Evolutionary conservation across 148 eudicot species (phyloP).

Genomic region (Pouteria glomerata): DNA sequence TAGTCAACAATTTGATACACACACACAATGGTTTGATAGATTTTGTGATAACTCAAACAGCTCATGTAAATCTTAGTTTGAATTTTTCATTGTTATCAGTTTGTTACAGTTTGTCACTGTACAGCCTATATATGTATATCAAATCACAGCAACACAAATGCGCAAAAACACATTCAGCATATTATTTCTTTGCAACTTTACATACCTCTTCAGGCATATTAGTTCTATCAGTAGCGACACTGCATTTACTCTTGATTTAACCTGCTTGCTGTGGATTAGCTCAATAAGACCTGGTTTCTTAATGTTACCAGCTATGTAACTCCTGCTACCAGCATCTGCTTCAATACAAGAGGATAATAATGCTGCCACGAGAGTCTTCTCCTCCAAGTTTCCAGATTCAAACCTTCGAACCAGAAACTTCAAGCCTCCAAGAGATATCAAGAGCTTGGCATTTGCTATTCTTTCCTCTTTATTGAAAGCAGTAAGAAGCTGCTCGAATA

Average conservation of each 20-base stretch:
- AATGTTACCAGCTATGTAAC: conserved; percentile 32
- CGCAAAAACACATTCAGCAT: too few relatives aligned
- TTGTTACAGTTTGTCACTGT: too few relatives aligned
- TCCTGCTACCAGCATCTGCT: conserved; percentile 35
- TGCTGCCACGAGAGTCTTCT: conserved; percentile 27
- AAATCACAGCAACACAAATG: too few relatives aligned
- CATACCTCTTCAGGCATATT: conserved; percentile 47
- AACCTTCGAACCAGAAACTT: conserved; percentile 37
- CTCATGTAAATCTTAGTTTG: too few relatives aligned
- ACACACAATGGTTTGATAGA: too few relatives aligned
- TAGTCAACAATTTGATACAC: too few relatives aligned
- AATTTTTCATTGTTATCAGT: too few relatives aligned
- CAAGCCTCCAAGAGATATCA: conserved; percentile 43
- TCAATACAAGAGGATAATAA: conserved; percentile 33
- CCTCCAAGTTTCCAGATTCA: conserved; percentile 30
- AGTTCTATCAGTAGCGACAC: conserved; percentile 35
- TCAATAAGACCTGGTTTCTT: conserved; percentile 30
- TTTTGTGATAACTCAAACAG: too few relatives aligned
- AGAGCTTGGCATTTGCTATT: conserved; percentile 21
- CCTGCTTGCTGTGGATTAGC: conserved; percentile 30
- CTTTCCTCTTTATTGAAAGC: conserved; percentile 27
- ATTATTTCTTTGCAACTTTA: too few relatives aligned
- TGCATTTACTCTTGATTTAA: conserved; percentile 26
- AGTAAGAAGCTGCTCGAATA: conserved; percentile 35
- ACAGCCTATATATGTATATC: too few relatives aligned